phyloP scores from a whole-genome alignment of 208 protist species.

The Trypanosoma avium region DNA sequence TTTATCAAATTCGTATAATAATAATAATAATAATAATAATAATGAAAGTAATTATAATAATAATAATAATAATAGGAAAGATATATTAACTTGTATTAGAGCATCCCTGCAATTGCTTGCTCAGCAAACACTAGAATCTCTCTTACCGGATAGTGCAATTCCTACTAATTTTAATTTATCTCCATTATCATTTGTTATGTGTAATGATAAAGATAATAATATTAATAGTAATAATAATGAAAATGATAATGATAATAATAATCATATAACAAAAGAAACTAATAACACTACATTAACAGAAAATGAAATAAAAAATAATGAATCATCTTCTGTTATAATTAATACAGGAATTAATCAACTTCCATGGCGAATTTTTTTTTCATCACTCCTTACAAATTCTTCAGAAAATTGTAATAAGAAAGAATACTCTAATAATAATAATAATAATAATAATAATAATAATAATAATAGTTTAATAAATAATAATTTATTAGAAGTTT shows the following conservation, averaged over 20 bases:
- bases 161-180: neutral
- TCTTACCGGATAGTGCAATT: neutral
- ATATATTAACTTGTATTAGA: neutral
- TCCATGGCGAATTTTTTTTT: neutral
- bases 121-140: conserved; percentile 1
- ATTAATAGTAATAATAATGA: neutral
- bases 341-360: neutral
- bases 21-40: neutral
- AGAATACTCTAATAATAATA: neutral
- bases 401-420: neutral
- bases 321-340: neutral
- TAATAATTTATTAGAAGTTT: too few species aligned
- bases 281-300: too few species aligned
- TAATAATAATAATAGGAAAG: neutral
- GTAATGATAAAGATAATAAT: neutral
- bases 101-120: conserved; percentile 1
- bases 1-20: too few species aligned
- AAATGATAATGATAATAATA: neutral
- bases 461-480: too few species aligned
- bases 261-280: neutral
- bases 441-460: too few species aligned
- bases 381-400: neutral
- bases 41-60: neutral
- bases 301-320: too few species aligned
- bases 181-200: neutral